A percentile compares a stretch with the other conserved stretches of the same genome.
phyloP scores from a whole-genome alignment of 2,329 filamentous ascomycete species.

The Fusarium sp. region DNA sequence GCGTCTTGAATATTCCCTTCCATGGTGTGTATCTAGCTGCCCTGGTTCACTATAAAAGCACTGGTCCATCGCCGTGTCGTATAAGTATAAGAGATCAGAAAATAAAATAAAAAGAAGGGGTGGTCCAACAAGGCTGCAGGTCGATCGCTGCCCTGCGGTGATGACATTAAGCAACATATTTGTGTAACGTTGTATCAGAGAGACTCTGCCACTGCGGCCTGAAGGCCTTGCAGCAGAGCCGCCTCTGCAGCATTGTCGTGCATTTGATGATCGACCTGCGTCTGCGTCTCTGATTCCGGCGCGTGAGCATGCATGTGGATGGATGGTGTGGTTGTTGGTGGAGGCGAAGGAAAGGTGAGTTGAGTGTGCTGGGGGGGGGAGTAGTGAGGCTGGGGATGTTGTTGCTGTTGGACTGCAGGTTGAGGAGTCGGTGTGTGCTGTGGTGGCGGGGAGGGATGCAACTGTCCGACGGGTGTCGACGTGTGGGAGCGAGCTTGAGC shows the following conservation, averaged over 20 bases:
- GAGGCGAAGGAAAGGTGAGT: constrained; percentile 32
- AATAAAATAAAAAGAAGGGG: constrained; percentile 7
- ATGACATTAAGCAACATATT: neutral
- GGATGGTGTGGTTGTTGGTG: constrained; percentile 32
- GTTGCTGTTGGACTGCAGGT: constrained; percentile 16
- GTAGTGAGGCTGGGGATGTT: constrained; percentile 29
- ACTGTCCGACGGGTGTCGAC: constrained; percentile 41
- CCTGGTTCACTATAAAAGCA: constrained; percentile 17
- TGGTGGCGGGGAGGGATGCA: constrained; percentile 37
- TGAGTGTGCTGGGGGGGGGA: constrained; percentile 29
- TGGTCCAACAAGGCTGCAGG: constrained; percentile 2
- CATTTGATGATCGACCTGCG: constrained; percentile 33
- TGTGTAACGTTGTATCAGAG: constrained; percentile 22
- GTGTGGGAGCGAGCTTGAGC: constrained; percentile 40
- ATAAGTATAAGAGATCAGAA: constrained; percentile 10
- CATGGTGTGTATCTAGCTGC: constrained; percentile 10
- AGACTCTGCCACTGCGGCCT: constrained; percentile 48
- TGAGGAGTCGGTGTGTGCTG: constrained; percentile 42
- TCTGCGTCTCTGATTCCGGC: constrained; percentile 34
- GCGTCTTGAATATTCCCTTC: neutral
- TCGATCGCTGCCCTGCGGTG: neutral
- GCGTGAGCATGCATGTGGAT: constrained; percentile 32
- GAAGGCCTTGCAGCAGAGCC: constrained; percentile 49
- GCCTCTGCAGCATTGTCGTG: constrained; percentile 50
- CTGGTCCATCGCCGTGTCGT: constrained; percentile 12